Conservation (phyloP, 352 stramenopile species). For the Pelagophyceae sp. region DNA sequence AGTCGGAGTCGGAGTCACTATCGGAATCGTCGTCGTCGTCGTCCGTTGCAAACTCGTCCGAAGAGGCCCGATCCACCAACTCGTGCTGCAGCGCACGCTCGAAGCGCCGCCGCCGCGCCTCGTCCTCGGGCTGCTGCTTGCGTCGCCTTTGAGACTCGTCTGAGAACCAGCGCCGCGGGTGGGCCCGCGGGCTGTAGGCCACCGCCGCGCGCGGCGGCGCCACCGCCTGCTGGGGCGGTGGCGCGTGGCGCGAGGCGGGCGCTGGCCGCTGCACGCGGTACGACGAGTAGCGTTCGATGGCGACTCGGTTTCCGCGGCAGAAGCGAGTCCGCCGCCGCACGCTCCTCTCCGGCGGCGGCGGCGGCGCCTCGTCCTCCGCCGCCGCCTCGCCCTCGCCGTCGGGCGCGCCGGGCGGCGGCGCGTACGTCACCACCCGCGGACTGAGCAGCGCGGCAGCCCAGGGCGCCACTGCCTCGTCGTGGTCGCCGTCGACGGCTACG, state of each 20-base stretch:
- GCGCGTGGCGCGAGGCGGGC: neutral
- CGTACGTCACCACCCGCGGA: neutral
- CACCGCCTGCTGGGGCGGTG: too few relatives aligned
- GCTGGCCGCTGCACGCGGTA: neutral
- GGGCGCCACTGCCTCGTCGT: neutral
- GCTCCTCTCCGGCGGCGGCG: neutral
- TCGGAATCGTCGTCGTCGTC: conserved; percentile 7
- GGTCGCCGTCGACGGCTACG: neutral
- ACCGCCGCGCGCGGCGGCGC: neutral
- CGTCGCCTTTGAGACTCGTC: neutral
- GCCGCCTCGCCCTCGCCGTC: too few relatives aligned
- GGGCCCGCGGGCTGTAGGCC: neutral
- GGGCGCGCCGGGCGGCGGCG: too few relatives aligned
- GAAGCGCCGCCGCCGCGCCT: neutral
- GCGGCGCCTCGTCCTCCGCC: neutral
- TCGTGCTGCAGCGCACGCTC: neutral
- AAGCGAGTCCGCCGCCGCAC: neutral
- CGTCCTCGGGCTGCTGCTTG: neutral
- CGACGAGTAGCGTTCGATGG: neutral
- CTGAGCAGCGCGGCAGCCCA: neutral
- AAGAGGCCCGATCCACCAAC: neutral
- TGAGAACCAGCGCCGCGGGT: neutral
- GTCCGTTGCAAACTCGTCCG: neutral
- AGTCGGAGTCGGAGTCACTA: neutral
- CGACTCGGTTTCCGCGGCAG: neutral